phyloP scores from a whole-genome alignment of 495 filamentous ascomycete species.

The Chaetomium fimeti region DNA sequence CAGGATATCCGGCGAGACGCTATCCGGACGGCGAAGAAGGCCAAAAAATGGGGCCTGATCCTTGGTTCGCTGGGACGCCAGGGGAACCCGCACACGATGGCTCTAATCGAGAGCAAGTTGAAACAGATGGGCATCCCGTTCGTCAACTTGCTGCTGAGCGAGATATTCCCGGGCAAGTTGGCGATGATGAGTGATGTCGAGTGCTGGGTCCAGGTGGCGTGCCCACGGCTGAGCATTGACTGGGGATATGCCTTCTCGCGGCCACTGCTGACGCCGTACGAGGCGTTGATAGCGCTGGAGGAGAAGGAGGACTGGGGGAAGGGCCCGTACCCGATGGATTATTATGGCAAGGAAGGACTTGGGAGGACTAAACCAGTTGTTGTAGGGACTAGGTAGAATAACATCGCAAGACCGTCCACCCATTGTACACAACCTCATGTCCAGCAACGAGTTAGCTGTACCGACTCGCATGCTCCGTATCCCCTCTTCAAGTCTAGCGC shows the following conservation, averaged over 20 bases:
- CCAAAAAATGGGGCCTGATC: slow-evolving; percentile 90
- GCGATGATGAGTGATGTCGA: slow-evolving; percentile 90
- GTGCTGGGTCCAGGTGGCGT: slow-evolving; percentile 97
- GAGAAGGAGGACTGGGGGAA: slow-evolving; percentile 72
- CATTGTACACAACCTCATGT: not conserved
- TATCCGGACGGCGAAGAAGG: slow-evolving; percentile 67
- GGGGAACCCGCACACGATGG: slow-evolving; percentile 91
- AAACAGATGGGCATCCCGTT: slow-evolving; percentile 66
- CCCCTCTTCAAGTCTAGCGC: no score
- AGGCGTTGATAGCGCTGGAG: slow-evolving; percentile 84
- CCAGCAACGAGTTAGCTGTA: not conserved
- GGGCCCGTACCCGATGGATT: slow-evolving; percentile 96
- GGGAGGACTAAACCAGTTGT: slow-evolving; percentile 68
- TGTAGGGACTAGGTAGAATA: not conserved
- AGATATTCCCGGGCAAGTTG: slow-evolving; percentile 95
- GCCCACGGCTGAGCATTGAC: slow-evolving; percentile 91
- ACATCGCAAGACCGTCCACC: not conserved
- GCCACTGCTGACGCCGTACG: slow-evolving; percentile 89
- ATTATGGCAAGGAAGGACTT: slow-evolving; percentile 88
- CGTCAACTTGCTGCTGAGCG: slow-evolving; percentile 79
- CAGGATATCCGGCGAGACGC: slow-evolving; percentile 74
- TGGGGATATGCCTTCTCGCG: slow-evolving; percentile 96
- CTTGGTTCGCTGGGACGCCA: slow-evolving; percentile 89
- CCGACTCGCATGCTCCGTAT: not conserved
- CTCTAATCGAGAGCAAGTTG: slow-evolving; percentile 75